phyloP scores from a whole-genome alignment of 805 yeast species.

The Metschnikowia orientalis region DNA sequence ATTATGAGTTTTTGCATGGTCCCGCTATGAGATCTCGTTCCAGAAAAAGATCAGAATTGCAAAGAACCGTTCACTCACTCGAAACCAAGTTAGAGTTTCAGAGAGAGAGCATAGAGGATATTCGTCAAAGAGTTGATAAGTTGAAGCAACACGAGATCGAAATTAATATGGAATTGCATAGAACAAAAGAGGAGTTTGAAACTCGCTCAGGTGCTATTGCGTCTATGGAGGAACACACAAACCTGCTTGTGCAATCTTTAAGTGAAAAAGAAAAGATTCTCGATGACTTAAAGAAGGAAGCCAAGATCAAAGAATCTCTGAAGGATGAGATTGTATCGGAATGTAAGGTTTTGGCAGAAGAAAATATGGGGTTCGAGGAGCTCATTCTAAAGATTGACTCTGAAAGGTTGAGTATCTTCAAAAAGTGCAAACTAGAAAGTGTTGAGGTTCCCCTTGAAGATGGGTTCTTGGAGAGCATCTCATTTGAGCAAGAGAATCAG shows the following conservation, averaged over 20 bases:
- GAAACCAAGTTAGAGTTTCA: conserved; percentile 65
- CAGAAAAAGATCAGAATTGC: conserved; percentile 56
- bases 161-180: conserved; percentile 22
- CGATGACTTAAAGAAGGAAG: conserved; percentile 27
- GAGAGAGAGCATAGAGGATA: conserved; percentile 51
- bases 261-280: conserved; percentile 27
- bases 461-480: conserved; percentile 58
- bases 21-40: conserved; percentile 49
- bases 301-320: conserved; percentile 9
- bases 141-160: conserved; percentile 27
- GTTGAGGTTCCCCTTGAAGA: conserved; percentile 57
- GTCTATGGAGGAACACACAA: conserved; percentile 22
- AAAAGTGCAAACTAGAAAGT: conserved; percentile 71
- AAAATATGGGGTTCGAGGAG: conserved; percentile 45
- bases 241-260: not conserved
- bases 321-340: conserved; percentile 35
- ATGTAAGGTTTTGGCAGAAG: conserved; percentile 25
- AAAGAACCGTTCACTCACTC: conserved; percentile 57
- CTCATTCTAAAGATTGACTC: conserved; percentile 48
- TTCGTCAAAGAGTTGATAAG: conserved; percentile 42
- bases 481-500: conserved; percentile 50
- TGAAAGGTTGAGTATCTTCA: conserved; percentile 56
- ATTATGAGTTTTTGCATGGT: conserved; percentile 70
- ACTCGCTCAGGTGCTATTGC: conserved; percentile 36
- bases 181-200: conserved; percentile 31